Conservation (phyloP, 306 rosid genomes). For the Trifolium pratense region DNA sequence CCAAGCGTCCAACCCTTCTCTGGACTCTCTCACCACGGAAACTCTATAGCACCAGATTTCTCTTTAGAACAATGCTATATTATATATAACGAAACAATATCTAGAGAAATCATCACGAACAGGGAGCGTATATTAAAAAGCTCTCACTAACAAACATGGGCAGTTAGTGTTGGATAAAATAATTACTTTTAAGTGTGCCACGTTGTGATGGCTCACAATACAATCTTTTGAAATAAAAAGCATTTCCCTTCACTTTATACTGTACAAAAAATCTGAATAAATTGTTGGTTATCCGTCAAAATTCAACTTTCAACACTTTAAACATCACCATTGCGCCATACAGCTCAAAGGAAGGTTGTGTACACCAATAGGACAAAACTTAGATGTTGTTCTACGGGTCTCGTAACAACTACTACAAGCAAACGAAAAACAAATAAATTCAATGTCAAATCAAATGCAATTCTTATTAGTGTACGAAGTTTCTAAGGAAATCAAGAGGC, state of each 20-base stretch:
- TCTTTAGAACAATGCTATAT: no score
- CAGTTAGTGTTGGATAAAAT: no score
- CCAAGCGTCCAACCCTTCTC: neutral
- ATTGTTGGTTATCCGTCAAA: neutral
- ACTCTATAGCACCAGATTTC: neutral
- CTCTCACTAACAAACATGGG: no score
- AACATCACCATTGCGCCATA: neutral
- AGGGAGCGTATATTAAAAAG: no score
- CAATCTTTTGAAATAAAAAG: no score
- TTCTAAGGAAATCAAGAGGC: neutral
- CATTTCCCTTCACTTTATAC: neutral
- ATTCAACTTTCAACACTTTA: neutral
- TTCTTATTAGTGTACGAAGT: neutral
- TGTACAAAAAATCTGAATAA: neutral
- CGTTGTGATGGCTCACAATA: no score
- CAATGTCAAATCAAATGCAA: neutral
- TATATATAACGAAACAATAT: no score
- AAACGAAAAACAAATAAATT: neutral
- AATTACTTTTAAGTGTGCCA: no score
- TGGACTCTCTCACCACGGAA: neutral
- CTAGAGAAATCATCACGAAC: no score
- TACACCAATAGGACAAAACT: slow-evolving; percentile 7
- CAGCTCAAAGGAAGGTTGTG: slow-evolving; percentile 7
- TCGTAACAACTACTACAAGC: neutral
- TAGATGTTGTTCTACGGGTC: neutral